These are phyloP conservation scores for Saprolegnia parasitica DNA, from an alignment of 352 stramenopile species.

Conservation along the genomic window DNA sequence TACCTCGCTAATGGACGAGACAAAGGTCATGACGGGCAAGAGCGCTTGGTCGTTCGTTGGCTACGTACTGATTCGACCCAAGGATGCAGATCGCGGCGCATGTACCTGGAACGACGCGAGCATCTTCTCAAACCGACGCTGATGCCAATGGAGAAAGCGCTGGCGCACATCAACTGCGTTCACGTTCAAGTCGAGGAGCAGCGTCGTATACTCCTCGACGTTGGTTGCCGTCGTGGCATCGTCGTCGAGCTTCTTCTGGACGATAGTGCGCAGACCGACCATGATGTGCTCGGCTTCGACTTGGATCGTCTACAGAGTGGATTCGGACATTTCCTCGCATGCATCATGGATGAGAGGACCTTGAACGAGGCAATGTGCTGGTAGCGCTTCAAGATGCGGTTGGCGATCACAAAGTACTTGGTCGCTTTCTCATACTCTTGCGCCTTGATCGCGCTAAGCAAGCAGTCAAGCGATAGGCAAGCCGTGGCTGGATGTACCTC, in stretches of 20 bases:
- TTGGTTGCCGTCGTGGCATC: slow-evolving; percentile 30
- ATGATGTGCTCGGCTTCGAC: slow-evolving; percentile 83
- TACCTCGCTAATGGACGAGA: slow-evolving; percentile 32
- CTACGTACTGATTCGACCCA: background rate
- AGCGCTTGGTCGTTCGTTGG: slow-evolving; percentile 9
- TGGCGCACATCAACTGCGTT: slow-evolving; percentile 74
- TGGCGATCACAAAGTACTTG: slow-evolving; percentile 82
- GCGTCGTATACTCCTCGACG: slow-evolving; percentile 49
- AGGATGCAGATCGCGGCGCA: background rate
- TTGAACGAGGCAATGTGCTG: slow-evolving; percentile 88
- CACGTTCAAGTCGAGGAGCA: slow-evolving; percentile 59
- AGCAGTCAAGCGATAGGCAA: background rate
- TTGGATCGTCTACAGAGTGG: slow-evolving; percentile 63
- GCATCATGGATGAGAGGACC: slow-evolving; percentile 29
- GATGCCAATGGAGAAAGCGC: slow-evolving; percentile 82
- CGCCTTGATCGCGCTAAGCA: slow-evolving; percentile 67
- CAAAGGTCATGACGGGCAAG: slow-evolving; percentile 24
- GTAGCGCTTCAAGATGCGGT: slow-evolving; percentile 80
- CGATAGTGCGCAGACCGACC: slow-evolving; percentile 54
- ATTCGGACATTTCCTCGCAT: background rate
- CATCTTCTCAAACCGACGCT: slow-evolving; percentile 57
- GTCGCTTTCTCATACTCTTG: slow-evolving; percentile 84
- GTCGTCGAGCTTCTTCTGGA: slow-evolving; percentile 56
- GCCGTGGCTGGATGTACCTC: slow-evolving; percentile 33
- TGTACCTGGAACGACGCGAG: slow-evolving; percentile 50